Base-by-base conservation (phyloP, 148 eudicot genomes). In the Euryodendron excelsum region DNA sequence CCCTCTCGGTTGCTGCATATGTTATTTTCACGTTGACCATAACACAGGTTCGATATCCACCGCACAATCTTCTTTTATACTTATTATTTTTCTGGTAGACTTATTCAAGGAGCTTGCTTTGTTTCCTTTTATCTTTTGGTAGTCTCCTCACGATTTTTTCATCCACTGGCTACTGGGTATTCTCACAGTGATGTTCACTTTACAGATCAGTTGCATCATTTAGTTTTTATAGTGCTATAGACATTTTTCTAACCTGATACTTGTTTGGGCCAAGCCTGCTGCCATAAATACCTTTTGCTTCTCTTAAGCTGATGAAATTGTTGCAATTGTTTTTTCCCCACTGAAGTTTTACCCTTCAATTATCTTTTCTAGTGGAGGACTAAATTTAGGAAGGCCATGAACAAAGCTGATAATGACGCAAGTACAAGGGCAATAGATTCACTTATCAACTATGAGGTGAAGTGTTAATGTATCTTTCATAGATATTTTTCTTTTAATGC, bases 331-430 rank as follows among this genome's bases (percentile, higher is more conserved):
- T 44, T 69, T 30, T 69, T 30, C 30, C 12, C 53, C 9, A 53
- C 17, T 11, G 1, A 59, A 53, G 21, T 41, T 10, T 37, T 13
- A 39, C 18, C 72, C 63, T 84, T 61, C 72, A 52, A 44, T 79
- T 81, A 18, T 55, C 11, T 52, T 82, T 63, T 83, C 72, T 67
- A 94, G 98, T 94, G 98, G 98, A 90, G 98, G 82, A 94, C 98
- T 39, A 92, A 91, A 88, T 93, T 95, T 69, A 89, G 98, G 83
- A 93, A 95, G 90, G 89, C 86, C 71, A 95, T 95, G 98, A 94
- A 95, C 84, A 93, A 95, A 88, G 97, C 98, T 84, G 98, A 95
- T 64, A 95, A 94, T 84, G 96, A 91, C 86, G 96, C 98, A 62
- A 93, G 89, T 83, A 90, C 97, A n/a, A 89, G 96, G 84, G 98